These are phyloP conservation scores for Boletus sp. DNA, from an alignment of 1,284 basidiomycete genomes.

Conservation along the genomic window DNA sequence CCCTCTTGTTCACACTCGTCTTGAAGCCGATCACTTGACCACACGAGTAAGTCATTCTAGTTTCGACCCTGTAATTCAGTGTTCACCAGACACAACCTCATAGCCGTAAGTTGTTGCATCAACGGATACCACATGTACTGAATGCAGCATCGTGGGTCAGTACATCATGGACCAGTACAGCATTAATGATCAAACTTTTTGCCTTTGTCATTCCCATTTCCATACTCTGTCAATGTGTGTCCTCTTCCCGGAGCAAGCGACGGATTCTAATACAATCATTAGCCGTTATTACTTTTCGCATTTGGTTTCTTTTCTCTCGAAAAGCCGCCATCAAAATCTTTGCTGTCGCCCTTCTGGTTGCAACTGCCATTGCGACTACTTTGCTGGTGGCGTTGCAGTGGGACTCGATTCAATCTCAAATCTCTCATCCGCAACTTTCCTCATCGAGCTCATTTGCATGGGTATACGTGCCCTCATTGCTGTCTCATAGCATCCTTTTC, in stretches of 20 bases:
- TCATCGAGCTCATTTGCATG: conserved; percentile 1
- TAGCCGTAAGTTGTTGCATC: conserved; percentile 6
- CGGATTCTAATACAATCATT: neutral
- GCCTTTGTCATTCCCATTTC: conserved; percentile 8
- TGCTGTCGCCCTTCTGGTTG: conserved; percentile 4
- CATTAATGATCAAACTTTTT: neutral
- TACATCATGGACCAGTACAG: neutral
- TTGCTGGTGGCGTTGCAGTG: conserved; percentile 1
- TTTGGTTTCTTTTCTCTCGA: conserved; percentile 15
- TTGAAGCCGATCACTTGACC: neutral
- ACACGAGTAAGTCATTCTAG: neutral
- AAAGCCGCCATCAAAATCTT: conserved; percentile 2
- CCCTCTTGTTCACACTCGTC: neutral
- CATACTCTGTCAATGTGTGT: conserved; percentile 12
- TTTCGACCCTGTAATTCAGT: neutral
- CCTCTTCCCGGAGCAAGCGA: neutral
- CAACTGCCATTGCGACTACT: neutral
- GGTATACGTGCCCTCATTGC: conserved; percentile 11
- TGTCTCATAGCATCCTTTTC: conserved; percentile 11
- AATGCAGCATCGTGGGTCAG: neutral
- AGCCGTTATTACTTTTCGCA: conserved; percentile 14
- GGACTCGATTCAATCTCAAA: neutral
- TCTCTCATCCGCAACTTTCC: neutral
- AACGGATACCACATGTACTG: neutral
- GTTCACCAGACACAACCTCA: neutral